Conservation (phyloP, 345 rosid species). For the Brassica rapa region DNA sequence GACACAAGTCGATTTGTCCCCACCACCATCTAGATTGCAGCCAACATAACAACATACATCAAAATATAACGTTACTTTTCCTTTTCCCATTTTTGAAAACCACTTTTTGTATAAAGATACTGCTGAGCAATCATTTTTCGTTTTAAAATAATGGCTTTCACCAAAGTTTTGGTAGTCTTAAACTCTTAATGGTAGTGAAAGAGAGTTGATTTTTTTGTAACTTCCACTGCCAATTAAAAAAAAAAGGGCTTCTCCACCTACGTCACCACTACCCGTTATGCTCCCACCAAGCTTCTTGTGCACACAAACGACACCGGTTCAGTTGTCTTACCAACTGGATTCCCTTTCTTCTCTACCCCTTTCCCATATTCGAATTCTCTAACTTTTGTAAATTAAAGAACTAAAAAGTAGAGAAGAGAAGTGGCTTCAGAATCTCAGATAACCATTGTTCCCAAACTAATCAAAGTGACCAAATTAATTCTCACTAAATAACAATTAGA, state of each 20-base stretch:
- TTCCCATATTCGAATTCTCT: slow-evolving; percentile 32
- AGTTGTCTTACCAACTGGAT: background rate
- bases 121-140: background rate
- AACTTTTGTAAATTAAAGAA: slow-evolving; percentile 22
- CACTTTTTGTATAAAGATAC: background rate
- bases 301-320: too few relatives aligned
- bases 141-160: background rate
- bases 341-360: slow-evolving; percentile 15
- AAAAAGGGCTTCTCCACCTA: too few relatives aligned
- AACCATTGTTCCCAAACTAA: slow-evolving; percentile 37
- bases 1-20: slow-evolving; percentile 23
- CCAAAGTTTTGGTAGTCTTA: background rate
- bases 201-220: too few relatives aligned
- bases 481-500: too few relatives aligned
- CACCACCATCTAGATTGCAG: slow-evolving; percentile 20
- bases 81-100: background rate
- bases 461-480: too few relatives aligned
- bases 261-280: background rate
- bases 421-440: background rate
- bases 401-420: too few relatives aligned
- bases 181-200: too few relatives aligned
- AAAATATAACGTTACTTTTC: slow-evolving; percentile 21
- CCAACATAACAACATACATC: slow-evolving; percentile 9
- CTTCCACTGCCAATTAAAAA: too few relatives aligned
- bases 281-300: too few relatives aligned